Conservation (phyloP, 352 stramenopile genomes). For the Phytopythium cucurbitacearum region DNA sequence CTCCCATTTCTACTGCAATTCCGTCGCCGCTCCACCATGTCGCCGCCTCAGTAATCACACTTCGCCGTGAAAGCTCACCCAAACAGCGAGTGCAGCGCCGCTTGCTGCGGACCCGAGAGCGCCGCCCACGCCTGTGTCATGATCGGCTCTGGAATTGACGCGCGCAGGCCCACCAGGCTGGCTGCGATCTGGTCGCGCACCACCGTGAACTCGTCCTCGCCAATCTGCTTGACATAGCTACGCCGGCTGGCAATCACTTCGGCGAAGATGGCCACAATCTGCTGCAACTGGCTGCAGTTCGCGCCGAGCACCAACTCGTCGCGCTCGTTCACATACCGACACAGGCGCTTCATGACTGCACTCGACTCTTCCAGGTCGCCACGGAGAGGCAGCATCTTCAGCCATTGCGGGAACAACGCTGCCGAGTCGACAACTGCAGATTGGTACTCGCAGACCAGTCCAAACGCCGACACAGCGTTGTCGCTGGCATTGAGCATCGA, state of each 20-base stretch:
- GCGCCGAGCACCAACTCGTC: constrained; percentile 59
- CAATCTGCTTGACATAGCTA: constrained; percentile 29
- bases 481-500: constrained; percentile 71
- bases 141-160: constrained; percentile 41
- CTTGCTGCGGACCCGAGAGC: constrained; percentile 47
- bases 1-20: not conserved
- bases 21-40: not conserved
- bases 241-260: constrained; percentile 41
- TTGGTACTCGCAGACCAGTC: constrained; percentile 72
- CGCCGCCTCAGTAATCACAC: not conserved
- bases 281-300: constrained; percentile 39
- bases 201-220: constrained; percentile 33
- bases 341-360: constrained; percentile 61
- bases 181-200: constrained; percentile 39
- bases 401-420: constrained; percentile 65
- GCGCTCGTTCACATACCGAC: constrained; percentile 47
- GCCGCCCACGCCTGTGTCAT: constrained; percentile 59
- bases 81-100: constrained; percentile 64
- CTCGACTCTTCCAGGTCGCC: constrained; percentile 76
- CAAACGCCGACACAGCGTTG: constrained; percentile 74
- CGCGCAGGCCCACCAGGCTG: constrained; percentile 41
- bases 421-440: constrained; percentile 32
- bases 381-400: constrained; percentile 62
- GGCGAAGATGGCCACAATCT: constrained; percentile 58
- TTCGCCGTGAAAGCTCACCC: constrained; percentile 8